Base-by-base conservation (phyloP, 1,284 basidiomycete genomes). In the Coniophora puteana region DNA sequence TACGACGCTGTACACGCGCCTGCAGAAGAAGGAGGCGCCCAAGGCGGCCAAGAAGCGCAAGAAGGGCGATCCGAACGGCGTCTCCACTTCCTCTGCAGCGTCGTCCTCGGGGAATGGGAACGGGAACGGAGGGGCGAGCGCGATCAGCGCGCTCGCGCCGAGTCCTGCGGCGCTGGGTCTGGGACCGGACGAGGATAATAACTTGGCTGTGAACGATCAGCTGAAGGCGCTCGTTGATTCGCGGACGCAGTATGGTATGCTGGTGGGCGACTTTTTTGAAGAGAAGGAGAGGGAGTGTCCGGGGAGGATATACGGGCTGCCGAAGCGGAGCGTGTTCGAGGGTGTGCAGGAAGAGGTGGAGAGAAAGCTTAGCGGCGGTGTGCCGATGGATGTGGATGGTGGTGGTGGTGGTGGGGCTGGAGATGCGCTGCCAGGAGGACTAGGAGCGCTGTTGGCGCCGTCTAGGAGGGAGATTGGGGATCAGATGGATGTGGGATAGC, bases 241-340 rank as follows among this genome's bases (percentile, higher is more conserved):
- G 42, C 69, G 92, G 27, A 63, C 76, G 47, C 68, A 80, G 48
- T 92, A 89, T 82, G 81, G 89, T 11, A 76, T 84, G 36, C 68
- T 63, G 14, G 78, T 93, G 11, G 79, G 88, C 36, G 58, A 66
- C 14, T 67, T 83, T 46, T 81, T 91, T 57, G 80, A 81, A 10
- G 65, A 76, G 58, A 82, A 78, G 65, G 80, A 89, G 62, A 57
- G 61, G 53, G 71, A 80, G 52, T 61, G 63, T 41, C 76, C 83
- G 8, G 80, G 89, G 45, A 63, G 80, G 44, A 78, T 89, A 53
- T 82, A 76, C 58, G 89, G 88, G 8, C 65, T 93, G 20, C 89
- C 91, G 2, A 62, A 66, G 58, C 68, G 67, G 62, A 93, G 86
- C 59, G 65, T 93, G 3, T 94, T 76, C 56, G 72, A 76, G 42